These are phyloP conservation scores for Kluyveromyces lactis DNA, from an alignment of 805 yeast genomes.

Conservation along the genomic window DNA sequence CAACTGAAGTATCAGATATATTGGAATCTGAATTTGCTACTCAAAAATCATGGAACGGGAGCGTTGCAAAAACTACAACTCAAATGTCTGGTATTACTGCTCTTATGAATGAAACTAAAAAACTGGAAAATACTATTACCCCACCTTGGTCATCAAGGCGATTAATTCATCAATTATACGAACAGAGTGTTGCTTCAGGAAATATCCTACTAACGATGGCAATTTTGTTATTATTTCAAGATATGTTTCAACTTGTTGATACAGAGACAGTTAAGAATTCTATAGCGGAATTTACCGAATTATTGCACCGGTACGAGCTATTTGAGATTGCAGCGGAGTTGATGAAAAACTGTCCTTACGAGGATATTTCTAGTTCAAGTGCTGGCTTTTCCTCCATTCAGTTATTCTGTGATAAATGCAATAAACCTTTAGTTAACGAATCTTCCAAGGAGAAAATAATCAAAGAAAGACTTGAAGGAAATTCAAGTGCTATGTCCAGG, in stretches of 20 bases:
- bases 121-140: neutral
- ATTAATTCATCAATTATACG: constrained; percentile 23
- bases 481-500: constrained; percentile 27
- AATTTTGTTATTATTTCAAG: constrained; percentile 25
- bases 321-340: constrained; percentile 29
- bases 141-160: constrained; percentile 28
- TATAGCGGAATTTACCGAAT: constrained; percentile 22
- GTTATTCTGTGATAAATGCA: constrained; percentile 56
- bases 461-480: constrained; percentile 16
- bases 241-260: constrained; percentile 20
- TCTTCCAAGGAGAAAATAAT: constrained; percentile 34
- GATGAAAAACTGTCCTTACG: constrained; percentile 28
- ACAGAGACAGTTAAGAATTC: constrained; percentile 22
- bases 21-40: neutral
- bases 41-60: neutral
- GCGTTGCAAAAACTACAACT: neutral
- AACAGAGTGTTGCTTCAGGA: constrained; percentile 26
- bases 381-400: constrained; percentile 34
- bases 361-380: constrained; percentile 21
- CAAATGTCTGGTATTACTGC: constrained; percentile 3
- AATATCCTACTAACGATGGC: constrained; percentile 23
- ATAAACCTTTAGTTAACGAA: constrained; percentile 52
- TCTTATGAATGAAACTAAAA: neutral
- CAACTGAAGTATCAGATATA: neutral
- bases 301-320: constrained; percentile 27